Evolutionary conservation across 176 grass and related monocot species (phyloP), one percentile per base, ranked within the genome.

Genomic region (Musa schizocarpa): DNA sequence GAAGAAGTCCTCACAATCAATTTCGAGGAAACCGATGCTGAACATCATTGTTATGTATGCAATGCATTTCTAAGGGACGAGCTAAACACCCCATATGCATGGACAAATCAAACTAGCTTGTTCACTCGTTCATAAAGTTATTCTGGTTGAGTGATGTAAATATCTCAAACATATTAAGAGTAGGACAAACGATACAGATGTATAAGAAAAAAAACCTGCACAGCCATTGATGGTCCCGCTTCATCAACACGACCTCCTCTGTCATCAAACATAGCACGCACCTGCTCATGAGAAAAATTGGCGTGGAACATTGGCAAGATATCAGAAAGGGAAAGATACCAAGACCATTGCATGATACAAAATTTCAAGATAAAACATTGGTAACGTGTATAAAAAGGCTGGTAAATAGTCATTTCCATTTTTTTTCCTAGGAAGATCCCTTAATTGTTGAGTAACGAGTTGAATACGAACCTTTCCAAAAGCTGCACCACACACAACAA

Each of bases 221-320:
- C 88, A 1, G 94, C 90, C 0, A 85, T 90, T 53, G 94, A 98
- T 81, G 94, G 94, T 71, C 88, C 86, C 67, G 88, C 90, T 85
- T 93, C 79, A 54, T 93, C 94, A 53, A 93, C 90, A 76, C 77
- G 90, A 8, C 17, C 81, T 80, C 90, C 94, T 81, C 80, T 66
- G 59, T 98, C 94, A 78, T 93, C 94, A 82, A 93, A 98, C 94
- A 98, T 91, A 82, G 94, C 94, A 50, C 94, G 90, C 26, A 98
- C 89, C 94, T 98, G 84, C 71, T 75, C 25, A 57, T 74, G 53
- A 57, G 57, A 27, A 57, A 3, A 56, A 17, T 16, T 34, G 2
- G 19, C 57, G 53, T 17, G 1, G 57, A 55, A 13, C 26, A 11
- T 54, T 34, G 17, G 53, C 19, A 74, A 25, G 29, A 13, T 70